phyloP scores from a whole-genome alignment of 2,329 filamentous ascomycete species.

The Cadophora malorum region DNA sequence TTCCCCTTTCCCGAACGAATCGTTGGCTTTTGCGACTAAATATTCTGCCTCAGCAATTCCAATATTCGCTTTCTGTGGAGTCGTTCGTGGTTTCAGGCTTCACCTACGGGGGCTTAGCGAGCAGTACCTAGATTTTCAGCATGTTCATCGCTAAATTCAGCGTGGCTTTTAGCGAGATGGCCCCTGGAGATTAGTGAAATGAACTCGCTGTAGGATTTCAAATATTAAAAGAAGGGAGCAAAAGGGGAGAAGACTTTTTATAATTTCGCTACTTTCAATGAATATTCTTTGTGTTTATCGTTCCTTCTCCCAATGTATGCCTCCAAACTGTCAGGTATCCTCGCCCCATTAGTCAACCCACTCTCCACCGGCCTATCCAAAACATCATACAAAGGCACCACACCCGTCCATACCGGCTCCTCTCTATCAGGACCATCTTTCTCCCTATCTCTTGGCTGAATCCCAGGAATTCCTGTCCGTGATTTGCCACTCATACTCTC shows the following conservation, averaged over 20 bases:
- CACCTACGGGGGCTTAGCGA: too few species aligned
- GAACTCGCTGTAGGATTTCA: neutral
- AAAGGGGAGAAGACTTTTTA: neutral
- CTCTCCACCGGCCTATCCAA: neutral
- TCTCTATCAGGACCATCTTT: conserved; percentile 15
- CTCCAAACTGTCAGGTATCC: neutral
- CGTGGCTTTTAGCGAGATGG: neutral
- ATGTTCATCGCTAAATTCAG: neutral
- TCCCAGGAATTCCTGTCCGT: conserved; percentile 13
- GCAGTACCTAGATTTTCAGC: too few species aligned
- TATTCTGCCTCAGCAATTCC: neutral
- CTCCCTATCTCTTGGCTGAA: conserved; percentile 7
- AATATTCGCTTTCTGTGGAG: neutral
- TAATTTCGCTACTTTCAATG: neutral
- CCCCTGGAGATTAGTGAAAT: neutral
- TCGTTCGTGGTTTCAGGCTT: too few species aligned
- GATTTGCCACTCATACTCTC: conserved; percentile 1
- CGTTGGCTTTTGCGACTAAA: neutral
- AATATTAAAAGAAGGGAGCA: neutral
- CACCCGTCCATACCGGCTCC: conserved; percentile 5
- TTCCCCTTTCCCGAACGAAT: neutral
- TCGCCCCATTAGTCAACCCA: neutral
- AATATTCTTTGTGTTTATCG: neutral
- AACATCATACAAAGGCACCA: conserved; percentile 12
- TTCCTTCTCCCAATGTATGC: neutral